Evolutionary conservation across 768 basidiomycete species (phyloP).

Genomic region (Solioccasus polychromus): DNA sequence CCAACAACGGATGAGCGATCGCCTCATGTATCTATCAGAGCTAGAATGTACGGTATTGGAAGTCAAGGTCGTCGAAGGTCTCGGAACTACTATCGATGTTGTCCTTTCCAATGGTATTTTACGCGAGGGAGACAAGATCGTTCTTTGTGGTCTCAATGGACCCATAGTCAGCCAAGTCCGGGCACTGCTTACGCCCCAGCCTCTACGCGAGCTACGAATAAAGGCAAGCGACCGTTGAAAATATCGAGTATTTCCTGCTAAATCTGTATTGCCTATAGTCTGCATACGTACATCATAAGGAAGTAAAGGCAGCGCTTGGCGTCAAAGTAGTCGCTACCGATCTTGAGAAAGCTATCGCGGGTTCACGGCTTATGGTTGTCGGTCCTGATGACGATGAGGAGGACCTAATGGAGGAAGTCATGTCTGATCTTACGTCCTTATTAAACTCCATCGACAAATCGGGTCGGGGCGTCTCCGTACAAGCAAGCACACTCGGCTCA

Average conservation of each 20-base stretch:
- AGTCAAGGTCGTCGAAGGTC: slow-evolving; percentile 97
- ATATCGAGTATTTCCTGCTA: not conserved
- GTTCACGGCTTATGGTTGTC: slow-evolving; percentile 87
- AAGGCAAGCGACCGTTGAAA: slow-evolving; percentile 55
- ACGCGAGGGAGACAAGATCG: slow-evolving; percentile 89
- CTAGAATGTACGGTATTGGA: slow-evolving; percentile 97
- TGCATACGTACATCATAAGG: slow-evolving; percentile 94
- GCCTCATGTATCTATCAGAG: slow-evolving; percentile 96
- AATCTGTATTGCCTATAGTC: slow-evolving; percentile 49
- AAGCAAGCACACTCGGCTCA: slow-evolving; percentile 95
- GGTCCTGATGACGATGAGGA: slow-evolving; percentile 98
- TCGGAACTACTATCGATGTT: slow-evolving; percentile 97
- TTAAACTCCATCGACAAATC: slow-evolving; percentile 91
- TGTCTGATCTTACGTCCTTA: slow-evolving; percentile 90
- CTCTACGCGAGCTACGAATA: slow-evolving; percentile 90
- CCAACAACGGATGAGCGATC: slow-evolving; percentile 96
- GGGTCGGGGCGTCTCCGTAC: slow-evolving; percentile 96
- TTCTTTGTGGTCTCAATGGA: slow-evolving; percentile 95
- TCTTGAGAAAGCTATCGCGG: slow-evolving; percentile 96
- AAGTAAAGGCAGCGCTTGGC: slow-evolving; percentile 94
- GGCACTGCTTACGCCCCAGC: slow-evolving; percentile 93
- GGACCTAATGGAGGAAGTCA: slow-evolving; percentile 89
- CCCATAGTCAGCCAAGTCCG: slow-evolving; percentile 95
- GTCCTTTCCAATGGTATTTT: slow-evolving; percentile 93
- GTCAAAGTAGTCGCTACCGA: slow-evolving; percentile 95